phyloP scores from a whole-genome alignment of 2,329 filamentous ascomycete species.

The Colletotrichum salicis region DNA sequence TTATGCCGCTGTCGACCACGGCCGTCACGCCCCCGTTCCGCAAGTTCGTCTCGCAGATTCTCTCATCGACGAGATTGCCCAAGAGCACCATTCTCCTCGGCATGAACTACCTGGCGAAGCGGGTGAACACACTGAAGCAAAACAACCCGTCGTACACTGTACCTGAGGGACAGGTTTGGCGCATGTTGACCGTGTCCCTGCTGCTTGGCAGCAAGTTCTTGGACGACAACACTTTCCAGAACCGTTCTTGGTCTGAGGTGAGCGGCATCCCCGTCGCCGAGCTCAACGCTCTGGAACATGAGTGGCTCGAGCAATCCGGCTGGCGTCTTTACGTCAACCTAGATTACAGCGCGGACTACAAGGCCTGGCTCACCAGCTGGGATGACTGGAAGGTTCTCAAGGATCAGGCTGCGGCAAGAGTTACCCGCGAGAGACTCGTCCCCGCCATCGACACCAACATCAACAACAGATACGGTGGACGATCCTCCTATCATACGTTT shows the following conservation, averaged over 20 bases:
- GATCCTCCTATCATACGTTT: conserved; percentile 57
- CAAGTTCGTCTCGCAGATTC: conserved; percentile 91
- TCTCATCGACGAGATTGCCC: conserved; percentile 88
- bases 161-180: conserved; percentile 81
- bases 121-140: conserved; percentile 79
- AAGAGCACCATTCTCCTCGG: conserved; percentile 91
- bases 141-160: conserved; percentile 62
- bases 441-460: conserved; percentile 44
- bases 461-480: conserved; percentile 45
- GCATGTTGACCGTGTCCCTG: conserved; percentile 85
- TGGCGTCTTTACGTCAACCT: conserved; percentile 91
- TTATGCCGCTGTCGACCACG: conserved; percentile 57
- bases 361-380: conserved; percentile 71
- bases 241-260: conserved; percentile 95
- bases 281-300: conserved; percentile 85
- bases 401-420: conserved; percentile 54
- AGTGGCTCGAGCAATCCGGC: conserved; percentile 85
- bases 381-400: conserved; percentile 66
- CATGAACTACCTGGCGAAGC: conserved; percentile 87
- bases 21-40: conserved; percentile 78
- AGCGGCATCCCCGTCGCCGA: conserved; percentile 88
- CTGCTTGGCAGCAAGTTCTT: conserved; percentile 94
- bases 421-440: conserved; percentile 59
- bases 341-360: conserved; percentile 77
- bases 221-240: conserved; percentile 98